Evolutionary conservation across 345 rosid genomes (phyloP), one percentile per base, ranked within the genome.

Genomic region (Conringia planisiliqua): DNA sequence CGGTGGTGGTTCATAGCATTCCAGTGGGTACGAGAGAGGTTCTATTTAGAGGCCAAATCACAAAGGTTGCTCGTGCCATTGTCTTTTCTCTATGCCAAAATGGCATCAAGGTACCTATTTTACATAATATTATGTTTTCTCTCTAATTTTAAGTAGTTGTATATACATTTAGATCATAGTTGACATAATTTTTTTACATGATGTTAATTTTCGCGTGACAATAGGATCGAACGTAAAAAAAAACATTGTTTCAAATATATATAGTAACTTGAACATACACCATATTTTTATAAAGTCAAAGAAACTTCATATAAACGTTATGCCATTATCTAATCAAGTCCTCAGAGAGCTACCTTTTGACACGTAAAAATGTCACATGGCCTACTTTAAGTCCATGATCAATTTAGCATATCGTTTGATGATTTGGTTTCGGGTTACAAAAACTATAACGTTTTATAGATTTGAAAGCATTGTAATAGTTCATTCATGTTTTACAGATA

Each of bases 21-120:
- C 96, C 93, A 0, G 65, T 79, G 66, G 87, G 85, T 39, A 82
- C 91, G 27, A 82, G 62, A 2, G 84, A 84, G 48, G 83, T 90
- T 39, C 66, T 83, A 33, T 72, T 85, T 24, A 68, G 79, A 60
- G 91, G 91, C 50, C 78, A 54, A 8, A 68, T 85, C 44, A 73
- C 79, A 13, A 88, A 90, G 62, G 93, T 84, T n/a, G 86, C 88
- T 29, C 80, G 42, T 69, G 89, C 84, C 40, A 35, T 84, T 48
- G 86, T 72, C 56, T 61, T 69, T 24, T 69, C 82, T 71, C 72
- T 85, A 2, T 84, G 84, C 70, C 81, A 79, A 59, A 84, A 54
- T 55, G 88, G 82, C 60, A 76, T 85, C 66, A 79, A 83, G 88
- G 95, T 89, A 80, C 27, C 0, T 52, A 22, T 3, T 14, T 38